Conservation (phyloP, 1,284 basidiomycete species). For the Marasmius sp. region DNA sequence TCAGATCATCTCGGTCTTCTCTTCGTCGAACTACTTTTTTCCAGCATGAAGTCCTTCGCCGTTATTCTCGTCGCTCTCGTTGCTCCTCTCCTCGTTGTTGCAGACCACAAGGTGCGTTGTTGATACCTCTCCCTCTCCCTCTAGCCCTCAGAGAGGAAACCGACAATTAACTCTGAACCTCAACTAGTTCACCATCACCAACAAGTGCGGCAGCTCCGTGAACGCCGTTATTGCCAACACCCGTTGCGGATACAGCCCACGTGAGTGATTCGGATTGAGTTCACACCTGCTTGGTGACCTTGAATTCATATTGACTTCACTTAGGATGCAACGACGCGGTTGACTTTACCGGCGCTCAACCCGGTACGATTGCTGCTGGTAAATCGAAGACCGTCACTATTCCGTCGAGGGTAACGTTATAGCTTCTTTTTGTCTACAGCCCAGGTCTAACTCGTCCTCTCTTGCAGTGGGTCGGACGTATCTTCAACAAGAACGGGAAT, state of each 20-base stretch:
- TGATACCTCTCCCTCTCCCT: not conserved
- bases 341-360: constrained; percentile 29
- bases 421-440: too few relatives aligned
- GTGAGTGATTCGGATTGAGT: constrained; percentile 16
- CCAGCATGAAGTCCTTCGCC: not conserved
- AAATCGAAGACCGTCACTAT: constrained; percentile 18
- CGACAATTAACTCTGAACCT: not conserved
- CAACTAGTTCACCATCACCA: constrained; percentile 28
- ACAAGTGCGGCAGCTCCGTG: constrained; percentile 32
- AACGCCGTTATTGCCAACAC: constrained; percentile 34
- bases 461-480: constrained; percentile 38
- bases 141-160: not conserved
- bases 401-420: too few relatives aligned
- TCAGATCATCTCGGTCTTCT: too few relatives aligned
- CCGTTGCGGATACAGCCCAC: constrained; percentile 40
- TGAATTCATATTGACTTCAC: not conserved
- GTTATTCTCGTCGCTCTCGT: not conserved
- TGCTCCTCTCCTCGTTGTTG: not conserved
- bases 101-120: not conserved
- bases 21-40: too few relatives aligned
- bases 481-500: constrained; percentile 34
- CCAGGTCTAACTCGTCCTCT: too few relatives aligned
- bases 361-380: constrained; percentile 27
- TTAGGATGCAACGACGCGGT: constrained; percentile 1
- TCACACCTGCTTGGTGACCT: not conserved